Conservation (phyloP, 148 eudicot genomes). For the Fagopyrum esculentum region DNA sequence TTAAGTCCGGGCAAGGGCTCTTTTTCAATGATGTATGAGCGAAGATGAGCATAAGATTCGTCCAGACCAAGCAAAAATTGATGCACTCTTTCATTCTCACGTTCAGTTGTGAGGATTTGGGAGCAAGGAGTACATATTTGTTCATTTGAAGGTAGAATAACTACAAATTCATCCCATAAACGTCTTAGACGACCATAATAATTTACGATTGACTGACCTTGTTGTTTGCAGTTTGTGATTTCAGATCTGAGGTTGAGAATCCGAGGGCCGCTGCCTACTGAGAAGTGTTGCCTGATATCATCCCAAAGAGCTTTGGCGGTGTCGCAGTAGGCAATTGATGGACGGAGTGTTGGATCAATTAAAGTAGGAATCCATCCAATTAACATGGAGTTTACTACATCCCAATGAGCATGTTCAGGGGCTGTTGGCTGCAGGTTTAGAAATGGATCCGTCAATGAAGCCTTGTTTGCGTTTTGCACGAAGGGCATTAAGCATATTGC, state of each 20-base stretch:
- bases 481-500: no score
- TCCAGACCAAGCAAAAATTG: not conserved
- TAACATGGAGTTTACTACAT: no score
- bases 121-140: not conserved
- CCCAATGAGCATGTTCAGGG: no score
- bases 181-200: not conserved
- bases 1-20: no score
- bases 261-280: slow-evolving; percentile 12
- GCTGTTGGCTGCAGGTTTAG: no score
- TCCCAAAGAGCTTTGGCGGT: slow-evolving; percentile 16
- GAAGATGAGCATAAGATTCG: not conserved
- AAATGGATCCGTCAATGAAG: no score
- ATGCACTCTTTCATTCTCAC: not conserved
- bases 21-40: no score
- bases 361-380: no score
- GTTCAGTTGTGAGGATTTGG: not conserved
- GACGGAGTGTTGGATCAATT: not conserved
- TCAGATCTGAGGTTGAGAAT: not conserved
- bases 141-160: not conserved
- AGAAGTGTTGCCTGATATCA: slow-evolving; percentile 12
- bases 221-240: not conserved
- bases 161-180: not conserved
- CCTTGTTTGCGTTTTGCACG: no score
- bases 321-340: not conserved
- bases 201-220: not conserved